Conservation (phyloP, 768 basidiomycete genomes). For the Lentinula aciculospora region DNA sequence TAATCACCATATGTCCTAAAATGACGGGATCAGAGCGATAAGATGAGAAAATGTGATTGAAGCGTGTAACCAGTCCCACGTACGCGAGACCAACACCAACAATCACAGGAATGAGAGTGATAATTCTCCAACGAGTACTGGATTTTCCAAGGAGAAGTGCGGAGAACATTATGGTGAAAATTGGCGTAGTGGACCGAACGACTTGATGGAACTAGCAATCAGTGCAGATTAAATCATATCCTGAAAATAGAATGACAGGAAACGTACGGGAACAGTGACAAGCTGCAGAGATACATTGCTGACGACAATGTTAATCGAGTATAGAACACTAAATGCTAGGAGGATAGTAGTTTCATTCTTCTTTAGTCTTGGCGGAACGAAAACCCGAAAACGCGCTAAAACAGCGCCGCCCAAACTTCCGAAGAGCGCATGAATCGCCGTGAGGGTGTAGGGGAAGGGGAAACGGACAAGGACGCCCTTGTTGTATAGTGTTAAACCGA, state of each 20-base stretch:
- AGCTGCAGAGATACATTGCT: conserved; percentile 87
- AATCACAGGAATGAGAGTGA: conserved; percentile 80
- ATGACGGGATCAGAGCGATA: conserved; percentile 4
- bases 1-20: conserved; percentile 92
- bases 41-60: conserved; percentile 2
- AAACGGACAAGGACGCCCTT: conserved; percentile 88
- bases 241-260: background rate
- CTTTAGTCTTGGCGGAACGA: conserved; percentile 50
- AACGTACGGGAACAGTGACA: conserved; percentile 83
- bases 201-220: conserved; percentile 87
- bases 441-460: conserved; percentile 94
- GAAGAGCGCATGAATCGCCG: conserved; percentile 85
- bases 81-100: conserved; percentile 90
- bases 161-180: conserved; percentile 85
- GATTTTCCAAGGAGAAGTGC: conserved; percentile 57
- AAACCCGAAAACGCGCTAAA: conserved; percentile 52
- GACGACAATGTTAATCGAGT: conserved; percentile 91
- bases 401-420: conserved; percentile 77
- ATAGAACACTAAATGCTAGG: conserved; percentile 80
- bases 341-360: conserved; percentile 54
- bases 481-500: conserved; percentile 91
- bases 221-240: background rate
- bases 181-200: conserved; percentile 85
- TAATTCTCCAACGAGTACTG: conserved; percentile 56
- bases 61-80: conserved; percentile 18